Percentiles rank a stretch among this genome's conserved stretches.
Evolutionary conservation across 2,329 filamentous ascomycete species (phyloP).

Genomic region (Alternaria brassicicola): DNA sequence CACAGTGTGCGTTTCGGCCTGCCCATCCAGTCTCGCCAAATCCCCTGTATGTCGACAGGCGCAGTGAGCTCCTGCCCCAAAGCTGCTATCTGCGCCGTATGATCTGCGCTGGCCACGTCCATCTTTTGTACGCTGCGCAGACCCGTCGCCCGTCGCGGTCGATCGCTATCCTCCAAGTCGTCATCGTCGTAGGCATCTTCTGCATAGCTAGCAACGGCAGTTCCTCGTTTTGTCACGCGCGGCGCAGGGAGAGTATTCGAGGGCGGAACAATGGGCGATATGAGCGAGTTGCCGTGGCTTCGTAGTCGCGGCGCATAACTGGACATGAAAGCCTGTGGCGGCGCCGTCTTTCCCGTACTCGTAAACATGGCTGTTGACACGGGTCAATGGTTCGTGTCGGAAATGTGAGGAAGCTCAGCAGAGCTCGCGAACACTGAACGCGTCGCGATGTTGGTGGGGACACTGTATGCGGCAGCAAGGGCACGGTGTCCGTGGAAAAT

Average conservation of each 20-base stretch:
- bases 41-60: conserved; percentile 84
- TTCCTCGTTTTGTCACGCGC: conserved; percentile 95
- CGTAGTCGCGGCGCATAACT: conserved; percentile 91
- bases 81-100: conserved; percentile 72
- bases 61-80: conserved; percentile 79
- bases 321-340: conserved; percentile 86
- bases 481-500: conserved; percentile 3
- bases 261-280: conserved; percentile 80
- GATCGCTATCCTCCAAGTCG: conserved; percentile 75
- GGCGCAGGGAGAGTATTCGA: conserved; percentile 70
- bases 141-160: conserved; percentile 74
- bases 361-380: conserved; percentile 47
- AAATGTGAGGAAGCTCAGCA: conserved; percentile 37
- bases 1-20: conserved; percentile 62
- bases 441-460: conserved; percentile 30
- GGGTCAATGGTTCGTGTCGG: conserved; percentile 29
- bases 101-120: conserved; percentile 65
- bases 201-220: conserved; percentile 95
- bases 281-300: conserved; percentile 87
- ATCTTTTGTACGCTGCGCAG: conserved; percentile 76
- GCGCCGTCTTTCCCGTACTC: conserved; percentile 52
- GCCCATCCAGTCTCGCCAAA: conserved; percentile 96
- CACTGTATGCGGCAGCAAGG: not conserved
- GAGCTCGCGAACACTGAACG: conserved; percentile 40
- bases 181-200: conserved; percentile 93